These are phyloP conservation scores for Tulasnella sp. DNA, from an alignment of 768 basidiomycete genomes.

Conservation along the genomic window DNA sequence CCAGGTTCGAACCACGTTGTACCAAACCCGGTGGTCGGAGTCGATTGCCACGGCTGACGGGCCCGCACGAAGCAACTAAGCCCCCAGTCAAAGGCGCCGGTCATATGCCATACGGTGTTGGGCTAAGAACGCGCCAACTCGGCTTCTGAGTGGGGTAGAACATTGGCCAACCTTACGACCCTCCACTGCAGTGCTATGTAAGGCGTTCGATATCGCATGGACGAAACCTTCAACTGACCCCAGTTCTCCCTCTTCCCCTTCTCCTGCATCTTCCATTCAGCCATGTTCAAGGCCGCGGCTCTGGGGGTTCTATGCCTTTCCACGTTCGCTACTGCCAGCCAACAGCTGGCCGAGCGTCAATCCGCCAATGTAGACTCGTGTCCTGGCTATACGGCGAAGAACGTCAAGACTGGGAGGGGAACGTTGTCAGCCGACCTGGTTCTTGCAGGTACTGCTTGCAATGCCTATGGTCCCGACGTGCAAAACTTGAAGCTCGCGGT, in stretches of 20 bases:
- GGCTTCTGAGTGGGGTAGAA: neutral
- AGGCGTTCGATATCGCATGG: conserved; percentile 1
- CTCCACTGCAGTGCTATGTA: neutral
- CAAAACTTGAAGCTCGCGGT: conserved; percentile 33
- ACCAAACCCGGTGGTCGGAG: neutral
- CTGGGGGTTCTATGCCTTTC: conserved; percentile 9
- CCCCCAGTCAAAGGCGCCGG: neutral
- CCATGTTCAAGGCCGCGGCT: conserved; percentile 18
- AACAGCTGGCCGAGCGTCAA: neutral
- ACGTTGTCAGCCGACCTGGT: conserved; percentile 32
- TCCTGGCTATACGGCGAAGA: conserved; percentile 34
- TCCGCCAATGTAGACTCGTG: conserved; percentile 29
- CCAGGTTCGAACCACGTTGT: conserved; percentile 5
- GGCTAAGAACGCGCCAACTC: neutral
- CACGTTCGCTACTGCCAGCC: conserved; percentile 22
- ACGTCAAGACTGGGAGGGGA: conserved; percentile 21
- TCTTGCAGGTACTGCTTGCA: conserved; percentile 35
- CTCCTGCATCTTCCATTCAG: conserved; percentile 11
- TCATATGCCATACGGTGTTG: neutral
- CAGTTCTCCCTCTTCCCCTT: conserved; percentile 22
- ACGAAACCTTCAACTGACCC: conserved; percentile 15
- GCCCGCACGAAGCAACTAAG: conserved; percentile 3
- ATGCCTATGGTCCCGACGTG: conserved; percentile 36
- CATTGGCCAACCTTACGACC: neutral
- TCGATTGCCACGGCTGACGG: neutral